Evolutionary conservation across 257 asterid species (phyloP), one percentile per base, ranked within the genome.

Genomic region (Lantana camara): DNA sequence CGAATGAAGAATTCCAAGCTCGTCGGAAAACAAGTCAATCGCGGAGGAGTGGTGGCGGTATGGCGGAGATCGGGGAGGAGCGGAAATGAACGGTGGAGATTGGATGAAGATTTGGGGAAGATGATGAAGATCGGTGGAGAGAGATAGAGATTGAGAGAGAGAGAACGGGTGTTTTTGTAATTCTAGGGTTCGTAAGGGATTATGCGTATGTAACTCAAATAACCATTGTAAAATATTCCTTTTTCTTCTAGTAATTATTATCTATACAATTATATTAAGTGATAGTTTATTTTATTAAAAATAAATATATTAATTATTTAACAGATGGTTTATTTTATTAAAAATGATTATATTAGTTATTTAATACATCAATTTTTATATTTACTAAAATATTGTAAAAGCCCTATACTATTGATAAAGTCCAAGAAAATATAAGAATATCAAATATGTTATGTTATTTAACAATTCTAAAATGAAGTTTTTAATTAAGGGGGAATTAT

Each of bases 51-150:
- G 57, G 76, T 21, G 60, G 58, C 27, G 32, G 16, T 50, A 60
- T 21, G 66, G 29, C 64, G 69, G 55, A 22, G 66, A 75, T 67
- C 72, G 64, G 53, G 50, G 44, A 45, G 24, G 34, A 12, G 67
- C 68, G 66, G 57, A 67, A 70, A 57, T 48, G 68, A 68, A 73
- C 83, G 83, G 88, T 57, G 75, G 60, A 65, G 79, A 76, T 64
- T 75, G 55, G 75, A 40, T 48, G 69, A 32, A 64, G 66, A 62
- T 29, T 63, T 67, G 73, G 68, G 50, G 75, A 8, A 57, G 72
- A 69, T 54, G 75, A 70, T 58, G 77, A 71, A 51, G 69, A 77
- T 66, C 60, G 54, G 60, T 65, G 53, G 57, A 62, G 47, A 51
- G 51, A 66, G 23, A 24, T 16, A 57, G 56, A n/a, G n/a, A n/a